phyloP scores from a whole-genome alignment of 257 asterid genomes.

The Gentiana straminea region DNA sequence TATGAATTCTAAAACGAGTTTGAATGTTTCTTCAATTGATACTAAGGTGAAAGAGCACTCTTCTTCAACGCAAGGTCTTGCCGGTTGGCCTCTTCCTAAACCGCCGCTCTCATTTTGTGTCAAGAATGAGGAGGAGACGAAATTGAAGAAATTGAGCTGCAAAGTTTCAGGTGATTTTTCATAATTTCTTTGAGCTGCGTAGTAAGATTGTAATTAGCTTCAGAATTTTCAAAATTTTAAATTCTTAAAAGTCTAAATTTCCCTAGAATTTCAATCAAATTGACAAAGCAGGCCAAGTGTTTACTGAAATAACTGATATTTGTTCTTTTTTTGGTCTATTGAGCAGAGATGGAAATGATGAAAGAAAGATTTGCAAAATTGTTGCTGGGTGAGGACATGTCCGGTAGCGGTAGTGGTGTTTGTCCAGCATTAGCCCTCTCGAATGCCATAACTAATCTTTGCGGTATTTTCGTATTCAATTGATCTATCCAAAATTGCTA shows the following conservation, averaged over 20 bases:
- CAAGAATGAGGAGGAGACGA: slow-evolving; percentile 23
- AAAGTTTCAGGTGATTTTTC: slow-evolving; percentile 39
- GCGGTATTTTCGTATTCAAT: slow-evolving; percentile 30
- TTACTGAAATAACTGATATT: not conserved
- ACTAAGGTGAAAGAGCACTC: slow-evolving; percentile 8
- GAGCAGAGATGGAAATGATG: slow-evolving; percentile 74
- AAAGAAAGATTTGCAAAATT: slow-evolving; percentile 67
- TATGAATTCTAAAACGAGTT: slow-evolving; percentile 37
- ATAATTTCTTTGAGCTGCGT: too few relatives aligned
- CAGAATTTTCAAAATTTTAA: too few relatives aligned
- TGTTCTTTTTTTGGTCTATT: slow-evolving; percentile 1
- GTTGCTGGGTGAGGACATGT: slow-evolving; percentile 91
- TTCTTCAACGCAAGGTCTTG: slow-evolving; percentile 21
- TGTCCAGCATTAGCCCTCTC: slow-evolving; percentile 80
- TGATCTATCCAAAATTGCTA: not conserved
- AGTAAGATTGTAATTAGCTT: too few relatives aligned
- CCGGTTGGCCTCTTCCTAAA: slow-evolving; percentile 60
- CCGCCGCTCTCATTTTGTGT: slow-evolving; percentile 22
- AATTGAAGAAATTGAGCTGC: slow-evolving; percentile 32
- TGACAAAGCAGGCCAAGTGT: not conserved
- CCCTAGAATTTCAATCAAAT: too few relatives aligned
- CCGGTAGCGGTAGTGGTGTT: slow-evolving; percentile 87
- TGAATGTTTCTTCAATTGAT: slow-evolving; percentile 22
- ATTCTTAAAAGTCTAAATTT: too few relatives aligned
- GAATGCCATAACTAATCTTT: slow-evolving; percentile 71